Conservation (phyloP, 257 asterid genomes). For the Solanum medicagineum region DNA sequence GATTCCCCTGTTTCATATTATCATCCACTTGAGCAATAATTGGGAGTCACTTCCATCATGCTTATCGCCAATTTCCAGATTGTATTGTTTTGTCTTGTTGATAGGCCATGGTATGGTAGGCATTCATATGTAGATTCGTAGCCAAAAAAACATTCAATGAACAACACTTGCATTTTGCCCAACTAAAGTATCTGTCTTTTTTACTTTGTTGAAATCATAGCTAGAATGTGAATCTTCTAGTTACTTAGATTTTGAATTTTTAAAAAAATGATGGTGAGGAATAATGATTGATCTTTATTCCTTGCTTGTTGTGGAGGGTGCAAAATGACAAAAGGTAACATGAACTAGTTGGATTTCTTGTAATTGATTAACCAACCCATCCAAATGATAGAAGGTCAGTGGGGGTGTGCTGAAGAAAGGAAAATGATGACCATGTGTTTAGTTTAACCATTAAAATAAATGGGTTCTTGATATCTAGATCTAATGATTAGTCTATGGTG, state of each 20-base stretch:
- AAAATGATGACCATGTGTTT: constrained; percentile 16
- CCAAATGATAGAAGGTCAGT: constrained; percentile 3
- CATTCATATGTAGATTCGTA: neutral
- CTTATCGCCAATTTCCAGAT: neutral
- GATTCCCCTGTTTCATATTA: constrained; percentile 13
- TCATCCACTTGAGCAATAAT: constrained; percentile 23
- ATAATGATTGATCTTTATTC: constrained; percentile 28
- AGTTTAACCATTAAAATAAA: constrained; percentile 1
- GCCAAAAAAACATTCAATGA: neutral
- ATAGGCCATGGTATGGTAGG: neutral
- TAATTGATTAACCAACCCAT: constrained; percentile 14
- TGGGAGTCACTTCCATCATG: constrained; percentile 16
- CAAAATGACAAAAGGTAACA: constrained; percentile 26
- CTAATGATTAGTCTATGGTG: neutral
- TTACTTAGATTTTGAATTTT: neutral
- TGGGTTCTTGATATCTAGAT: neutral
- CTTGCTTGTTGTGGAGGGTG: constrained; percentile 30
- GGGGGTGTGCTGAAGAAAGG: neutral
- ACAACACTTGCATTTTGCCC: neutral
- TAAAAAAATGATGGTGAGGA: neutral
- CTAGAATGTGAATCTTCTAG: neutral
- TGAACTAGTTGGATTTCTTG: constrained; percentile 5
- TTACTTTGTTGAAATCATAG: neutral
- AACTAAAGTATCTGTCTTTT: neutral
- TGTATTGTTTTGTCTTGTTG: constrained; percentile 1